Percentiles rank a stretch among this genome's conserved stretches.
Conservation (phyloP, 257 asterid species). For the Orobanche coerulescens region DNA sequence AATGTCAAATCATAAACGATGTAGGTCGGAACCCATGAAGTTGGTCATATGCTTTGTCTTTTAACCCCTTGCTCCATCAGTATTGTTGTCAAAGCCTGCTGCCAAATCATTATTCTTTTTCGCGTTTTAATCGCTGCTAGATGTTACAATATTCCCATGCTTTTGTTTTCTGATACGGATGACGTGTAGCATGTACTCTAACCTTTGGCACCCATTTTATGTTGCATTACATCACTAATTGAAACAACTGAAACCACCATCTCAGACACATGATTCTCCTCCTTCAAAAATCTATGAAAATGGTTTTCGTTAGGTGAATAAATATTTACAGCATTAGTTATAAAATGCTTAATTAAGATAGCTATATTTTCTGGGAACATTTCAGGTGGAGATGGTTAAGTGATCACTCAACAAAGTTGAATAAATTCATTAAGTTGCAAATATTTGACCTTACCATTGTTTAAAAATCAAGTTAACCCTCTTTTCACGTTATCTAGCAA, state of each 20-base stretch:
- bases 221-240: background rate
- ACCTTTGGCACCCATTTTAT: background rate
- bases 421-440: background rate
- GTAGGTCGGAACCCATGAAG: background rate
- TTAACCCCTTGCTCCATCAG: background rate
- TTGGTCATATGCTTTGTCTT: background rate
- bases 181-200: background rate
- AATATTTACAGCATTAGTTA: background rate
- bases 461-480: background rate
- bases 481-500: background rate
- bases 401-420: background rate
- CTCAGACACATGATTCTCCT: background rate
- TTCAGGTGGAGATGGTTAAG: background rate
- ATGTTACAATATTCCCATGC: background rate
- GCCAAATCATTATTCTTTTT: background rate
- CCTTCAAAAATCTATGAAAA: background rate
- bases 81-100: background rate
- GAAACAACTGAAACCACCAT: background rate
- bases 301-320: background rate
- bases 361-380: background rate
- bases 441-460: background rate
- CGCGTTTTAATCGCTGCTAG: background rate
- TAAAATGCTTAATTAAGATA: background rate
- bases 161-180: conserved; percentile 7
- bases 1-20: background rate